phyloP scores from a whole-genome alignment of 148 eudicot genomes.

The Pouteria glomerata region DNA sequence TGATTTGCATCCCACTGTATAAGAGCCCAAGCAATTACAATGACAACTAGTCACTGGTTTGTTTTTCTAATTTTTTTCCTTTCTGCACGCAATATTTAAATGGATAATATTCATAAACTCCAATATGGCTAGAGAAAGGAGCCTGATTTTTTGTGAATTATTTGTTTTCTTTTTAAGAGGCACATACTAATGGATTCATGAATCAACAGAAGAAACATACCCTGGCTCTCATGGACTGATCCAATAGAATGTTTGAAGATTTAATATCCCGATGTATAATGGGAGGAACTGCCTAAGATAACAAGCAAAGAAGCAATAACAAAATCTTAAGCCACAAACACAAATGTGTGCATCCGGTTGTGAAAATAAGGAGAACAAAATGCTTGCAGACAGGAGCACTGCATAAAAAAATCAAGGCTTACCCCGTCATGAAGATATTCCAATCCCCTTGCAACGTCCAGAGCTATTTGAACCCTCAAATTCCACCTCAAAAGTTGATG shows the following conservation, averaged over 20 bases:
- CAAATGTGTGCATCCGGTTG: neutral
- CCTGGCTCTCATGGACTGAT: constrained; percentile 94
- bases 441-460: constrained; percentile 89
- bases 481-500: constrained; percentile 70
- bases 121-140: neutral
- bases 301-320: too few relatives aligned
- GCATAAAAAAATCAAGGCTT: constrained; percentile 8
- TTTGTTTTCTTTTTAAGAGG: neutral
- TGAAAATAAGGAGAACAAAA: neutral
- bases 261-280: constrained; percentile 95
- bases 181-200: neutral
- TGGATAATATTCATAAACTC: too few relatives aligned
- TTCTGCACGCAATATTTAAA: too few relatives aligned
- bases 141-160: neutral
- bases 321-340: neutral
- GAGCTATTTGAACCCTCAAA: constrained; percentile 71
- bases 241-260: constrained; percentile 96
- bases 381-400: neutral
- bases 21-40: neutral
- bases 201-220: constrained; percentile 42
- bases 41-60: too few relatives aligned
- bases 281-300: constrained; percentile 76
- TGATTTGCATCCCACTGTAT: constrained; percentile 1
- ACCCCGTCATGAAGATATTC: constrained; percentile 99
- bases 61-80: too few relatives aligned